Conservation (phyloP, 2,329 filamentous ascomycete genomes). For the Colletotrichum australisinense region DNA sequence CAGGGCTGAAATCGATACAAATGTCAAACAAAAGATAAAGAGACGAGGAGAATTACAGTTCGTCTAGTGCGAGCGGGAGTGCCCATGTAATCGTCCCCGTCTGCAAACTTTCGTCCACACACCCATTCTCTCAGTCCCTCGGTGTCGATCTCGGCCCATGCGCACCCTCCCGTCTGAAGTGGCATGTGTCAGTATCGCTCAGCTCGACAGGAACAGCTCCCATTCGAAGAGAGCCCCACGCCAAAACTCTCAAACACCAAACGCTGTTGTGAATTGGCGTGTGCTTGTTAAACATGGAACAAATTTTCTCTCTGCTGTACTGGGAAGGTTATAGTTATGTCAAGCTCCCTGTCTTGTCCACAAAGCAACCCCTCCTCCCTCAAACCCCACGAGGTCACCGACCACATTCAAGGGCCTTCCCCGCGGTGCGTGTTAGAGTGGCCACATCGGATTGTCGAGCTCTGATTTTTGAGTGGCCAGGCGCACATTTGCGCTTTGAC, state of each 20-base stretch:
- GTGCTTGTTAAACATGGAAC: no score
- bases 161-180: neutral
- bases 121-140: no score
- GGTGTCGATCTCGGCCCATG: neutral
- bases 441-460: neutral
- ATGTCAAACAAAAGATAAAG: no score
- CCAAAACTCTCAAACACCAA: neutral
- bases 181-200: constrained; percentile 7
- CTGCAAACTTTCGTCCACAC: no score
- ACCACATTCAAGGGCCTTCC: neutral
- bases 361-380: no score
- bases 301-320: no score
- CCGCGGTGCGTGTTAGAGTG: neutral
- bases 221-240: neutral
- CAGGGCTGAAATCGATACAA: no score
- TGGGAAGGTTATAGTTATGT: constrained; percentile 16
- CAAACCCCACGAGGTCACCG: constrained; percentile 7
- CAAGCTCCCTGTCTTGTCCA: neutral
- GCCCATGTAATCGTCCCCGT: no score
- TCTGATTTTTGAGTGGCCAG: neutral
- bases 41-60: no score
- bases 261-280: neutral
- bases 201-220: constrained; percentile 20
- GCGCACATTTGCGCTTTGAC: neutral
- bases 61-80: no score